phyloP scores from a whole-genome alignment of 2,329 filamentous ascomycete species.

The Anthostomella pinea region DNA sequence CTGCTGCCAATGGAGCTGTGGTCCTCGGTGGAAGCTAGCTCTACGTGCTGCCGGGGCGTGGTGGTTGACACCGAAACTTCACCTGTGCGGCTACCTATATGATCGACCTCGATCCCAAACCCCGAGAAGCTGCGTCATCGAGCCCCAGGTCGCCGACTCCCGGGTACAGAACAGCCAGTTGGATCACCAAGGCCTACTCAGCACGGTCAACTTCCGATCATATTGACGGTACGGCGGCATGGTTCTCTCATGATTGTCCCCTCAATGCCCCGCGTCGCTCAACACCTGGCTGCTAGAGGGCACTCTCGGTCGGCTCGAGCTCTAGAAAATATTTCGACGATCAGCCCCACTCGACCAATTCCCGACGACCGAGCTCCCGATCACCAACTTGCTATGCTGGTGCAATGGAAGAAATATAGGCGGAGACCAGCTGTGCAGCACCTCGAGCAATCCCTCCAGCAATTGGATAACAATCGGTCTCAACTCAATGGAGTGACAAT shows the following conservation, averaged over 20 bases:
- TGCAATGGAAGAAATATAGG: no score
- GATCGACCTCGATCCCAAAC: constrained; percentile 23
- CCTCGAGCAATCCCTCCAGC: no score
- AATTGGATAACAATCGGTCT: no score
- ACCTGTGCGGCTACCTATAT: constrained; percentile 13
- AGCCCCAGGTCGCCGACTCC: constrained; percentile 11
- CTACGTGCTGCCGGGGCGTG: constrained; percentile 8
- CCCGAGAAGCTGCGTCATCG: constrained; percentile 28
- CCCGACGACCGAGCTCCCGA: constrained; percentile 5
- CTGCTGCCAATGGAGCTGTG: constrained; percentile 3
- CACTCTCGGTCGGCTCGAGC: constrained; percentile 19
- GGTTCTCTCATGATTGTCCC: constrained; percentile 6
- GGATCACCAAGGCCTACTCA: no score
- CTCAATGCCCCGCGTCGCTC: constrained; percentile 24
- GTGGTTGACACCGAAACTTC: constrained; percentile 9
- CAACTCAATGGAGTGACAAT: no score
- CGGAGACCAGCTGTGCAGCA: no score
- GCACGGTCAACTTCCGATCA: no score
- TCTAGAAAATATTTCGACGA: constrained; percentile 22
- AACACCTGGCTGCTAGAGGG: constrained; percentile 14
- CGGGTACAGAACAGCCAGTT: neutral
- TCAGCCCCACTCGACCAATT: constrained; percentile 21
- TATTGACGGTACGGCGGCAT: constrained; percentile 10
- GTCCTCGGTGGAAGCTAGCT: neutral
- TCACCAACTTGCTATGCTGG: constrained; percentile 3